Percentiles rank a stretch among this genome's conserved stretches.
Evolutionary conservation across 768 basidiomycete genomes (phyloP).

Genomic region (Russula brevipes): DNA sequence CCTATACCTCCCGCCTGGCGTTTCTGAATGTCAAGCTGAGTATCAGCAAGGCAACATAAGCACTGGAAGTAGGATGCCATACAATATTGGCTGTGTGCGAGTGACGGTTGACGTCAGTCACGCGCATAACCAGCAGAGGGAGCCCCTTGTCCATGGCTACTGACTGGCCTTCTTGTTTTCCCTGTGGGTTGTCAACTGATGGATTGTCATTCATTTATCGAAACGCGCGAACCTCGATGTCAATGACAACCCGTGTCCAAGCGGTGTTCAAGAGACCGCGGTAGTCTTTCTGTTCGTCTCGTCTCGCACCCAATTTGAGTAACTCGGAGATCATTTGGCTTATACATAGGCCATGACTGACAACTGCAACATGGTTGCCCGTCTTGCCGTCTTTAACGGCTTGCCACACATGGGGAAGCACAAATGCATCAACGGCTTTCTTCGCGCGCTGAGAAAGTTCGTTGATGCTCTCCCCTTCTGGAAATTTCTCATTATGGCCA

Average conservation of each 20-base stretch:
- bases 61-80: constrained; percentile 28
- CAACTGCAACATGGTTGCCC: constrained; percentile 53
- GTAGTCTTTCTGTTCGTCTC: constrained; percentile 36
- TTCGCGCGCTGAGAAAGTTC: constrained; percentile 57
- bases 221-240: constrained; percentile 38
- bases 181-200: constrained; percentile 28
- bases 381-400: constrained; percentile 37
- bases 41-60: neutral
- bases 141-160: constrained; percentile 28
- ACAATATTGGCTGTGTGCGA: constrained; percentile 57
- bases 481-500: constrained; percentile 49
- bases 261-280: constrained; percentile 62
- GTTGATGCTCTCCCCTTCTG: constrained; percentile 64
- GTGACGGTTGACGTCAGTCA: constrained; percentile 50
- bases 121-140: constrained; percentile 39
- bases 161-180: constrained; percentile 26
- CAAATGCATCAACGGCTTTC: constrained; percentile 43
- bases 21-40: constrained; percentile 31
- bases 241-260: constrained; percentile 55
- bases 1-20: constrained; percentile 78
- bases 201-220: neutral
- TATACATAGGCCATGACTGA: constrained; percentile 75
- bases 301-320: constrained; percentile 38
- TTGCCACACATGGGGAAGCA: constrained; percentile 52
- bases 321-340: constrained; percentile 46